Evolutionary conservation across 139 green algal genomes (phyloP).

Genomic region (Micromonas pusilla): DNA sequence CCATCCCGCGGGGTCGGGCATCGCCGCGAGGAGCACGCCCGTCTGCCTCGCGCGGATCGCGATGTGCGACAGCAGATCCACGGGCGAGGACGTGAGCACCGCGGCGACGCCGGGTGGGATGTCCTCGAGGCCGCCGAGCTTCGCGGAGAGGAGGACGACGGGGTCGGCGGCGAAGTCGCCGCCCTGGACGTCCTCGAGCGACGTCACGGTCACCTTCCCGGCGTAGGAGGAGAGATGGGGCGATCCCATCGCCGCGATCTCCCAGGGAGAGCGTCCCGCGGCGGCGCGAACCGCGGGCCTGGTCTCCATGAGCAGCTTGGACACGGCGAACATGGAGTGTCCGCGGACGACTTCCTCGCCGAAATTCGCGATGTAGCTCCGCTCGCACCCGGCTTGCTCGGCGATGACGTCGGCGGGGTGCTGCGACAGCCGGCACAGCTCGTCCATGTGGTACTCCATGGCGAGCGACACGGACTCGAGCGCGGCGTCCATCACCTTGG

Average conservation of each 20-base stretch:
- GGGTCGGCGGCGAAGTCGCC: constrained; percentile 11
- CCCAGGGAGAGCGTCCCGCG: constrained; percentile 57
- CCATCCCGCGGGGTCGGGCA: constrained; percentile 49
- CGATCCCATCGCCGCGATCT: not conserved
- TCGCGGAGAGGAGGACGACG: constrained; percentile 31
- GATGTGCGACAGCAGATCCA: constrained; percentile 80
- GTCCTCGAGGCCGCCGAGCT: constrained; percentile 79
- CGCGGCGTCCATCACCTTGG: constrained; percentile 14
- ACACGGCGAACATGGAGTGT: constrained; percentile 63
- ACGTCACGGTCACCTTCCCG: not conserved
- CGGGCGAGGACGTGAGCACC: constrained; percentile 60
- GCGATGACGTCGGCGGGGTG: constrained; percentile 1
- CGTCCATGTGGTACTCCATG: constrained; percentile 31
- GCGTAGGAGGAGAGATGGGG: not conserved
- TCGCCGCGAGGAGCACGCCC: constrained; percentile 71
- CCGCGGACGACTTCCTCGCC: constrained; percentile 80
- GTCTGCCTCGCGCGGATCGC: constrained; percentile 73
- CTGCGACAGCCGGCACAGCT: not conserved
- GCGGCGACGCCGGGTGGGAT: constrained; percentile 67
- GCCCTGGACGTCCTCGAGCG: constrained; percentile 49
- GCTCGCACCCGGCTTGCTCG: constrained; percentile 9
- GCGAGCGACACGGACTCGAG: constrained; percentile 25
- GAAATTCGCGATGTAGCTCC: constrained; percentile 73
- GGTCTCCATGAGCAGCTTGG: constrained; percentile 54
- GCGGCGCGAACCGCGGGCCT: constrained; percentile 59